phyloP scores from a whole-genome alignment of 371 early-diverging fungal species.

The Rhizopus stolonifer region DNA sequence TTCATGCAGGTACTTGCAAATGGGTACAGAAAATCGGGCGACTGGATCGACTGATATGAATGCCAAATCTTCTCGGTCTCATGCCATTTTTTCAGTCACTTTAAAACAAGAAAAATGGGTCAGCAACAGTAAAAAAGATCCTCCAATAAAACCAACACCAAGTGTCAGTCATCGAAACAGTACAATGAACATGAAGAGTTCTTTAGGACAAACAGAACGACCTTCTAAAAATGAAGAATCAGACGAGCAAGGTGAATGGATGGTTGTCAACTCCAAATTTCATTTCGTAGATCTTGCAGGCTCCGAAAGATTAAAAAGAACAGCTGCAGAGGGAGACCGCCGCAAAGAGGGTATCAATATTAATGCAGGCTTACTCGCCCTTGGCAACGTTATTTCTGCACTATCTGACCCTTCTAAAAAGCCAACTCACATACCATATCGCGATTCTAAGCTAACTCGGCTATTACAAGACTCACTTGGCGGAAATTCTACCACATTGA shows the following conservation, averaged over 20 bases:
- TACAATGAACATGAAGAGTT: slow-evolving; percentile 34
- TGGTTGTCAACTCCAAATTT: slow-evolving; percentile 77
- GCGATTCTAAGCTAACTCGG: slow-evolving; percentile 97
- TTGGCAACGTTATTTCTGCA: slow-evolving; percentile 99
- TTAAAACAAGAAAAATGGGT: slow-evolving; percentile 72
- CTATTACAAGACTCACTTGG: slow-evolving; percentile 96
- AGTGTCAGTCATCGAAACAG: slow-evolving; percentile 26
- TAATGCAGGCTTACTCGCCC: slow-evolving; percentile 95
- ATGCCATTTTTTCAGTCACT: slow-evolving; percentile 96
- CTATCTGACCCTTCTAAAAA: slow-evolving; percentile 71
- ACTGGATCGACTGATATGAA: slow-evolving; percentile 98
- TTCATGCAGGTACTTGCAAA: slow-evolving; percentile 57
- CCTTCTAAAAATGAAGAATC: slow-evolving; percentile 15
- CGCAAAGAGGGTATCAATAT: slow-evolving; percentile 98
- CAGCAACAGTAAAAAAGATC: slow-evolving; percentile 8
- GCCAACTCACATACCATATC: slow-evolving; percentile 86
- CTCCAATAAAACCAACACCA: slow-evolving; percentile 7
- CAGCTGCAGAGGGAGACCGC: slow-evolving; percentile 91
- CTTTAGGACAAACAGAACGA: slow-evolving; percentile 41
- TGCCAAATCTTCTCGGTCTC: slow-evolving; percentile 91
- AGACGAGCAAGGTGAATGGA: slow-evolving; percentile 43
- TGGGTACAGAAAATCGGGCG: slow-evolving; percentile 84
- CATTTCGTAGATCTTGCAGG: slow-evolving; percentile 99
- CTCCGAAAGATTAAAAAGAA: slow-evolving; percentile 95
- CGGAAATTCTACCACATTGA: slow-evolving; percentile 87